A percentile compares a stretch with the other conserved stretches of the same genome.
Conservation (phyloP, 139 green algal species). For the Spirogloea muscicola region DNA sequence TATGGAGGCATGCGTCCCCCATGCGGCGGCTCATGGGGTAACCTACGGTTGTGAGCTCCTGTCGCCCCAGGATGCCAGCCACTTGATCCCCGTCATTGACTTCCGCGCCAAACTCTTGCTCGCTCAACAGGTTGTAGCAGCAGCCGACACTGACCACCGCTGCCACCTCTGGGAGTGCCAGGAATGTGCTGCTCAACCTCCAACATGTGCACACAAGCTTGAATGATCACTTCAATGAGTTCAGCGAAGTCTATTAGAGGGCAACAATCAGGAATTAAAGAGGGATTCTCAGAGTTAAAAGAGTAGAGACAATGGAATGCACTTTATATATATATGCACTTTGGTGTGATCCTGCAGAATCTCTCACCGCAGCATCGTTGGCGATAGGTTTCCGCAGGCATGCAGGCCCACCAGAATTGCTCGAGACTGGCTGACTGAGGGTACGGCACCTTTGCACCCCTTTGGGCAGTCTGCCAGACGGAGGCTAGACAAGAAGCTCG, state of each 20-base stretch:
- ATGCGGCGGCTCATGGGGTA: slow-evolving; percentile 14
- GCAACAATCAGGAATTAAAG: too few relatives aligned
- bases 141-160: slow-evolving; percentile 28
- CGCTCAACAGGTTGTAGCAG: slow-evolving; percentile 33
- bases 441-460: too few relatives aligned
- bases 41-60: too few relatives aligned
- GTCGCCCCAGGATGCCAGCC: too few relatives aligned
- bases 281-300: not conserved
- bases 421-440: too few relatives aligned
- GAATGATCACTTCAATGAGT: too few relatives aligned
- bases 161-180: slow-evolving; percentile 13
- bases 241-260: not conserved
- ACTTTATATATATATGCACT: not conserved
- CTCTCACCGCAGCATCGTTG: slow-evolving; percentile 19
- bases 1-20: not conserved
- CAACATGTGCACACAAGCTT: too few relatives aligned
- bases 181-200: slow-evolving; percentile 17
- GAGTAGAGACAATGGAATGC: not conserved
- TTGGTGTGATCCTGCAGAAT: not conserved
- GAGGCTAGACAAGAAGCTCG: too few relatives aligned
- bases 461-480: too few relatives aligned
- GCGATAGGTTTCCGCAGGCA: slow-evolving; percentile 28
- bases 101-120: too few relatives aligned
- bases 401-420: slow-evolving; percentile 41
- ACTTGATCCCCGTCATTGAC: too few relatives aligned